phyloP scores from a whole-genome alignment of 306 rosid species.

The Prosopis cineraria region DNA sequence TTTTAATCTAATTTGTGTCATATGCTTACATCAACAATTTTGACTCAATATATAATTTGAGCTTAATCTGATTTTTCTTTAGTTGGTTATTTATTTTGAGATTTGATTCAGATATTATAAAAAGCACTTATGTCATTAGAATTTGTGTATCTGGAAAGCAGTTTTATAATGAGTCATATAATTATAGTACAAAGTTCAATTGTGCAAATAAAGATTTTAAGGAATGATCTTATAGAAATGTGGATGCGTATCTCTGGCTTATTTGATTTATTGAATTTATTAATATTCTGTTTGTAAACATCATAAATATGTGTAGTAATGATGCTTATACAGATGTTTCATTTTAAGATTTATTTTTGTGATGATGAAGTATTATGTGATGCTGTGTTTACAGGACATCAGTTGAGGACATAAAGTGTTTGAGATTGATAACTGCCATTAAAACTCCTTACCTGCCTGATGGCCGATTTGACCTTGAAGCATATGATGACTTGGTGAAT shows the following conservation, averaged over 20 bases:
- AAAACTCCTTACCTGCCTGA: constrained; percentile 97
- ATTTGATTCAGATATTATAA: constrained; percentile 15
- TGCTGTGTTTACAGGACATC: constrained; percentile 70
- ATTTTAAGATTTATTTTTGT: background rate
- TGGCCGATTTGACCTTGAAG: constrained; percentile 95
- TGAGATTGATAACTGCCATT: constrained; percentile 88
- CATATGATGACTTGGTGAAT: constrained; percentile 82
- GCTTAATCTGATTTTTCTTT: background rate
- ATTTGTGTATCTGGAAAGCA: constrained; percentile 1
- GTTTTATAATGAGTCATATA: background rate
- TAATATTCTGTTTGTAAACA: background rate
- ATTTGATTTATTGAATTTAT: constrained; percentile 1
- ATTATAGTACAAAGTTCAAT: background rate
- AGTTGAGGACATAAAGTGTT: constrained; percentile 64
- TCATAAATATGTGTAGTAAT: constrained; percentile 14
- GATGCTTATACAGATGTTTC: constrained; percentile 1
- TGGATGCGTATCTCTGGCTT: constrained; percentile 13
- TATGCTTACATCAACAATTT: background rate
- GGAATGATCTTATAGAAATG: background rate
- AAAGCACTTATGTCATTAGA: background rate
- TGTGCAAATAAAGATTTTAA: background rate
- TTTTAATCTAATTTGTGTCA: constrained; percentile 14
- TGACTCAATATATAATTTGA: constrained; percentile 2
- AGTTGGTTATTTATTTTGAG: background rate
- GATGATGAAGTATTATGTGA: background rate